Base-by-base conservation (phyloP, 805 yeast species). In the Cyberlindnera nakhonratchasimensis region DNA sequence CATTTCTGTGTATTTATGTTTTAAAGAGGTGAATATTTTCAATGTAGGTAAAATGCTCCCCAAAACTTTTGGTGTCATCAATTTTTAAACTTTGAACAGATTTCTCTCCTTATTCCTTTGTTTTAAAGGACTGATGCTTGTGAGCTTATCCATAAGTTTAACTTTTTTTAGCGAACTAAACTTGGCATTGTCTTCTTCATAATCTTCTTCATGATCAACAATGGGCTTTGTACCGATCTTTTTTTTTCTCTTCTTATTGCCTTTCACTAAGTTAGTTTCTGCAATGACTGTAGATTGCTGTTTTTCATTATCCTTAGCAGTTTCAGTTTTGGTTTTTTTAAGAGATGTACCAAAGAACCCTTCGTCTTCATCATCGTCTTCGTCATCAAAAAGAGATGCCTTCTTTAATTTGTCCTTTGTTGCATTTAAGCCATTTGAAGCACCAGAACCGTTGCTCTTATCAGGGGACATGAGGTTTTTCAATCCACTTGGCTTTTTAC, bases 361-460 rank as follows among this genome's bases (percentile, higher is more conserved):
- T 34, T 57, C 62, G 21, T 56, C 58, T n/a, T 56, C 60, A 16
- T 58, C 60, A 3, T 50, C 54, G 3, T 55, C 63, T 18, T 57
- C 60, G 16, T 50, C 57, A 34, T 58, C 63, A 34, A 55, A 59
- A 12, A 55, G 22, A 2, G 62, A 52, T 4, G 47, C 41, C 29
- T 47, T 52, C 29, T 46, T 45, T n/a, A 40, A 42, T 30, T 46
- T 41, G 34, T 48, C 45, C 21, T 18, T n/a, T 16, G 17, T 5
- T 16, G 31, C 11, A n/a, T 6, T n/a, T 28, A 10, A 14, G 5
- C 19, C 31, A 8, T 31, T 30, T 14, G 38, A 25, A 14, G 13
- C 39, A 10, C 35, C 17, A 23, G 39, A 4, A 7, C 29, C 29
- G 17, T 21, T 6, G 18, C 16, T 34, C 30, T 50, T 44, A 14